A percentile compares a stretch with the other conserved stretches of the same genome.
These are phyloP conservation scores for Auriscalpium vulgare DNA, from an alignment of 768 basidiomycete species.

Conservation along the genomic window DNA sequence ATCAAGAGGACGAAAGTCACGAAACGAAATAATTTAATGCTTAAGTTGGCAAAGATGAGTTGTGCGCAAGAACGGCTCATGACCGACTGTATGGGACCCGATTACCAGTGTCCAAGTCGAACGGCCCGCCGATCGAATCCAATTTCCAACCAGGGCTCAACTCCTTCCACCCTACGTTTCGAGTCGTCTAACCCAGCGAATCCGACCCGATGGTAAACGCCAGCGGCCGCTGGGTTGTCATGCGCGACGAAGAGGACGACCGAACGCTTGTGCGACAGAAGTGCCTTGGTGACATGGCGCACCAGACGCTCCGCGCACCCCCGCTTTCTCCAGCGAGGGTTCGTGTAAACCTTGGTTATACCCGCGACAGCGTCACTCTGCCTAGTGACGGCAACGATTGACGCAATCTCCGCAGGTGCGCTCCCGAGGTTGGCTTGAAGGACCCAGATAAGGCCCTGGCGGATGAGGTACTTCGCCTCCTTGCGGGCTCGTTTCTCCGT, in stretches of 20 bases:
- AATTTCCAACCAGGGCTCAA: conserved; percentile 52
- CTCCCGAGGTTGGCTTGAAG: conserved; percentile 33
- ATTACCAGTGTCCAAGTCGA: conserved; percentile 62
- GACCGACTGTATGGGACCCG: neutral
- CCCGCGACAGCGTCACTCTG: conserved; percentile 48
- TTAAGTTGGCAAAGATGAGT: too few relatives aligned
- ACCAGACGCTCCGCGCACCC: conserved; percentile 60
- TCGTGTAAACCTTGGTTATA: conserved; percentile 69
- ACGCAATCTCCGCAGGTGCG: conserved; percentile 38
- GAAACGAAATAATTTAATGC: too few relatives aligned
- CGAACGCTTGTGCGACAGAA: conserved; percentile 32
- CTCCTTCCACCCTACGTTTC: conserved; percentile 28
- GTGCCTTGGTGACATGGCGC: conserved; percentile 45
- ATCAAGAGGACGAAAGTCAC: too few relatives aligned
- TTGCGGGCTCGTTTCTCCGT: conserved; percentile 29
- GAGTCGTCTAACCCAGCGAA: conserved; percentile 44
- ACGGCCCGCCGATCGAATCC: conserved; percentile 46
- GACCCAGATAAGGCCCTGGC: conserved; percentile 48
- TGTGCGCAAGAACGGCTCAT: neutral
- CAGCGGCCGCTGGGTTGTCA: conserved; percentile 41
- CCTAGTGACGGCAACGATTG: conserved; percentile 61
- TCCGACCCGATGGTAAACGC: conserved; percentile 57
- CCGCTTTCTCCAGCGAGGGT: conserved; percentile 38
- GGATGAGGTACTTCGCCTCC: conserved; percentile 48
- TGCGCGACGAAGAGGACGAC: conserved; percentile 65